These are phyloP conservation scores for Thymus quinquecostatus DNA, from an alignment of 257 asterid species.

Conservation along the genomic window DNA sequence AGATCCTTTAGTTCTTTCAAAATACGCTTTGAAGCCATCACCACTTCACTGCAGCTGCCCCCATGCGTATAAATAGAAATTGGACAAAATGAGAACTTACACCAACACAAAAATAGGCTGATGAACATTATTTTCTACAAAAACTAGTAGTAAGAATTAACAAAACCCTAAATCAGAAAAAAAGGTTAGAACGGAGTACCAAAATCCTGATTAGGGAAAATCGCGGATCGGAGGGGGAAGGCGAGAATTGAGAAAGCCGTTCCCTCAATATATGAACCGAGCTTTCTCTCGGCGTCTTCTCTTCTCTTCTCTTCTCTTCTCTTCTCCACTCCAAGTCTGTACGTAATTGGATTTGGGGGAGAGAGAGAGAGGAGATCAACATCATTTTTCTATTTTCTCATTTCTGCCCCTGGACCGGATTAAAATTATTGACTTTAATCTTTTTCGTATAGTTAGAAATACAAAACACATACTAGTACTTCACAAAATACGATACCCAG, in stretches of 20 bases:
- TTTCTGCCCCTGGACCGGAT: slow-evolving; percentile 28
- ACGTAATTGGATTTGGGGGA: background rate
- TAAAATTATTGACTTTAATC: background rate
- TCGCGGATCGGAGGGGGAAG: slow-evolving; percentile 26
- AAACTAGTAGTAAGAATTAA: background rate
- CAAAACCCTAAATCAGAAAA: background rate
- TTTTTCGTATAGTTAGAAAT: no score
- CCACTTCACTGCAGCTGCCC: background rate
- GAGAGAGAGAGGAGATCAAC: background rate
- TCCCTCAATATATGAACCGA: slow-evolving; percentile 19
- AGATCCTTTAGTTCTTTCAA: slow-evolving; percentile 47
- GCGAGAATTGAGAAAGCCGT: slow-evolving; percentile 17
- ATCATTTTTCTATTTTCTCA: slow-evolving; percentile 11
- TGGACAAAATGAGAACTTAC: background rate
- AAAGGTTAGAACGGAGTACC: background rate
- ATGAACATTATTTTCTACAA: background rate
- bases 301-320: background rate
- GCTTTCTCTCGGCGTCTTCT: slow-evolving; percentile 11
- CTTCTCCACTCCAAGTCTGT: background rate
- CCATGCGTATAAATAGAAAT: slow-evolving; percentile 10
- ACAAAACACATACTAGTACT: no score
- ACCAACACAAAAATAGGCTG: slow-evolving; percentile 10
- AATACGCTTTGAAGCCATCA: slow-evolving; percentile 49
- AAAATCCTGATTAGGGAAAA: slow-evolving; percentile 10
- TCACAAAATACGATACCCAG: no score